These are phyloP conservation scores for Fusarium sterilihyphosum DNA, from an alignment of 2,329 filamentous ascomycete species.

Conservation along the genomic window DNA sequence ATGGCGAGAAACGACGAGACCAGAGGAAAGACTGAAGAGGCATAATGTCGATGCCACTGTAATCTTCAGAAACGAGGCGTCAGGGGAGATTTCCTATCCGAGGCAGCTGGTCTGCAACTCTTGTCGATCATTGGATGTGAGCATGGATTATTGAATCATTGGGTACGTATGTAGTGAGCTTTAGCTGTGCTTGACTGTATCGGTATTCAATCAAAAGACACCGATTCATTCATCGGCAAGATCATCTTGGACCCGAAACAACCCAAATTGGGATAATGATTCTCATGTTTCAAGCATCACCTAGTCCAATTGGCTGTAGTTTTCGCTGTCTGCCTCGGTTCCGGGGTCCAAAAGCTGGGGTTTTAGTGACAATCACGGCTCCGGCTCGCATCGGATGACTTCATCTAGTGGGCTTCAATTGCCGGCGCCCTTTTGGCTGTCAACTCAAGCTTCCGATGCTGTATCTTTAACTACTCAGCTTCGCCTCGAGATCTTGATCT, in stretches of 20 bases:
- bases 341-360: slow-evolving; percentile 41
- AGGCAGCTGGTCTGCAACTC: slow-evolving; percentile 31
- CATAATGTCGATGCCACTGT: background rate
- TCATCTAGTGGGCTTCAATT: slow-evolving; percentile 39
- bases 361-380: slow-evolving; percentile 31
- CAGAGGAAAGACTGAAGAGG: background rate
- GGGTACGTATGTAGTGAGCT: slow-evolving; percentile 4
- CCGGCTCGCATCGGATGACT: slow-evolving; percentile 47
- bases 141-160: slow-evolving; percentile 6
- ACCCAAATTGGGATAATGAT: slow-evolving; percentile 15
- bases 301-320: slow-evolving; percentile 13
- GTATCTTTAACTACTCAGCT: slow-evolving; percentile 30
- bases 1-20: slow-evolving; percentile 35
- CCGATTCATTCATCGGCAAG: slow-evolving; percentile 26
- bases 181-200: background rate
- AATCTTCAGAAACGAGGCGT: too few species aligned
- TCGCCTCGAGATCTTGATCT: background rate
- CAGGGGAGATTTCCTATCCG: slow-evolving; percentile 22
- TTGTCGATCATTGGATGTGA: slow-evolving; percentile 28
- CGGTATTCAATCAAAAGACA: slow-evolving; percentile 23
- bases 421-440: slow-evolving; percentile 31
- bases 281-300: slow-evolving; percentile 12
- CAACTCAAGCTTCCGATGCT: slow-evolving; percentile 16
- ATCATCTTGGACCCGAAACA: slow-evolving; percentile 16
- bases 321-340: slow-evolving; percentile 30